A percentile compares a stretch with the other conserved stretches of the same genome.
Evolutionary conservation across 768 basidiomycete species (phyloP).

Genomic region (Strobilomyces dryophilus): DNA sequence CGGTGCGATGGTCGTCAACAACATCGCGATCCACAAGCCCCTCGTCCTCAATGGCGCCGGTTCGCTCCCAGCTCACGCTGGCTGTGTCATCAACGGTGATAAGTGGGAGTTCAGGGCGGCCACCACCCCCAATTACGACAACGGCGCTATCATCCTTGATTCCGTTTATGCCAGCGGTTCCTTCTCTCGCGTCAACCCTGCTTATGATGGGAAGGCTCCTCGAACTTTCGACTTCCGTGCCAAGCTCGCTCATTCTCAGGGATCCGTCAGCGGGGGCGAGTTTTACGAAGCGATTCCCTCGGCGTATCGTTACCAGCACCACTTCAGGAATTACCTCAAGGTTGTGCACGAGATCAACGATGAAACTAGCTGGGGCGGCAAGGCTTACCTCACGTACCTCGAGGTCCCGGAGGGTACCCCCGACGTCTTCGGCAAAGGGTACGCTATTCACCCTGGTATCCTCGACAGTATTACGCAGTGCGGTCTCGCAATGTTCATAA

Average conservation of each 20-base stretch:
- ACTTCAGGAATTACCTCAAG: conserved; percentile 27
- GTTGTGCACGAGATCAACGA: conserved; percentile 27
- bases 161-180: conserved; percentile 28
- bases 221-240: conserved; percentile 22
- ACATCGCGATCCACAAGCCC: conserved; percentile 29
- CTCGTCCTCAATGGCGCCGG: conserved; percentile 22
- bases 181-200: conserved; percentile 26
- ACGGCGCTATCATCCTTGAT: conserved; percentile 25
- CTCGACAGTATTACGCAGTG: conserved; percentile 32
- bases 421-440: conserved; percentile 29
- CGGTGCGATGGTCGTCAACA: conserved; percentile 27
- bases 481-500: conserved; percentile 29
- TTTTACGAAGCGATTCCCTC: conserved; percentile 18
- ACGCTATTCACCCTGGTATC: conserved; percentile 32
- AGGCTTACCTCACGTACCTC: conserved; percentile 26
- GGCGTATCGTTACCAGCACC: conserved; percentile 20
- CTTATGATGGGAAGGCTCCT: conserved; percentile 20
- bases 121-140: conserved; percentile 19
- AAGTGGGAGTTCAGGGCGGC: conserved; percentile 30
- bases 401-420: conserved; percentile 20
- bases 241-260: conserved; percentile 19
- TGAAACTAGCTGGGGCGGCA: conserved; percentile 23
- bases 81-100: conserved; percentile 26
- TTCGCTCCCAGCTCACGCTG: conserved; percentile 17
- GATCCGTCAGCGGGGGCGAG: conserved; percentile 15